phyloP scores from a whole-genome alignment of 139 green algal genomes.

The Chlorella ohadii region DNA sequence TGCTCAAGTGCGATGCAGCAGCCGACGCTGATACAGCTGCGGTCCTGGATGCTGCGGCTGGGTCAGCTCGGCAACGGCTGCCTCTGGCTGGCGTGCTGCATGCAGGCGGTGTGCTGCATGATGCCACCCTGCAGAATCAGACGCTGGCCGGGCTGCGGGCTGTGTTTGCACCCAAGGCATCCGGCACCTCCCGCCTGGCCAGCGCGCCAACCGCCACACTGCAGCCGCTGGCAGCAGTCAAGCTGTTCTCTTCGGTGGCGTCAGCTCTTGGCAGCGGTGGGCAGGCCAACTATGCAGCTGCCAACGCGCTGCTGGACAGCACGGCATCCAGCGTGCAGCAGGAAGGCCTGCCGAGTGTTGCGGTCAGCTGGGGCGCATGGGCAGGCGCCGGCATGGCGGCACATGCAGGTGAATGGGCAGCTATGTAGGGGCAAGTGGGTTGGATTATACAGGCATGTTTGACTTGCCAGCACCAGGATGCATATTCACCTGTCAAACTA shows the following conservation, averaged over 20 bases:
- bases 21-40: slow-evolving; percentile 3
- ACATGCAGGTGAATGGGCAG: slow-evolving; percentile 36
- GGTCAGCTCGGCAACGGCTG: background rate
- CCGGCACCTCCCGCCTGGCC: background rate
- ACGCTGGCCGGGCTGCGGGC: slow-evolving; percentile 18
- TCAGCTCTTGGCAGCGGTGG: slow-evolving; percentile 51
- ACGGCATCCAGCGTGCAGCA: background rate
- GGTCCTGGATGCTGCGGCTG: background rate
- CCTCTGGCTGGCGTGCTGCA: slow-evolving; percentile 50
- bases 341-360: slow-evolving; percentile 7
- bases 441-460: no score
- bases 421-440: no score
- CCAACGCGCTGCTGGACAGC: slow-evolving; percentile 56
- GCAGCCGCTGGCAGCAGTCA: slow-evolving; percentile 15
- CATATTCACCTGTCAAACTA: no score
- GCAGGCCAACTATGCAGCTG: slow-evolving; percentile 57
- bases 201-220: background rate
- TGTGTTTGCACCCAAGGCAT: slow-evolving; percentile 48
- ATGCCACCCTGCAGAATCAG: slow-evolving; percentile 43
- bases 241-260: slow-evolving; percentile 54
- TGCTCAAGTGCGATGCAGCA: slow-evolving; percentile 41
- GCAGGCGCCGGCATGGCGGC: slow-evolving; percentile 84
- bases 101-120: slow-evolving; percentile 45
- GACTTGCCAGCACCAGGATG: no score
- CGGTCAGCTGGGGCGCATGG: slow-evolving; percentile 92